Percentiles rank a stretch among this genome's conserved stretches.
Evolutionary conservation across 1,284 basidiomycete genomes (phyloP).

Genomic region (Leccinum subrobustum): DNA sequence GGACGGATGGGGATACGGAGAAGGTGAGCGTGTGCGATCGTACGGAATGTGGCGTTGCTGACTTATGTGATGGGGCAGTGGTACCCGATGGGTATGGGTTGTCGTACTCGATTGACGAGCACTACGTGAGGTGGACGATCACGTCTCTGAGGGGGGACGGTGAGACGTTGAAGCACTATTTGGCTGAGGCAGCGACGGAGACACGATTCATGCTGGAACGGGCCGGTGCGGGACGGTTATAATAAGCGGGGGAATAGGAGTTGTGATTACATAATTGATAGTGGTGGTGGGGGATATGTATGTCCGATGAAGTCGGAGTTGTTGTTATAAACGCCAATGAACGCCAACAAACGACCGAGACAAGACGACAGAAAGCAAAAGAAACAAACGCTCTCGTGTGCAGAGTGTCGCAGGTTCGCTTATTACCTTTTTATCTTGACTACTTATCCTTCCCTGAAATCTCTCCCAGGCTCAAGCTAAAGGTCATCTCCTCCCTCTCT

Average conservation of each 20-base stretch:
- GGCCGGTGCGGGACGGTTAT: conserved; percentile 40
- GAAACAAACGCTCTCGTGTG: conserved; percentile 52
- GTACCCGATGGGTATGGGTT: conserved; percentile 93
- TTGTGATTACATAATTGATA: conserved; percentile 28
- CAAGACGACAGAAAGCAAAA: conserved; percentile 28
- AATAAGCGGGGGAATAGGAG: conserved; percentile 7
- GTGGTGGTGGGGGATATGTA: conserved; percentile 9
- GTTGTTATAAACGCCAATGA: conserved; percentile 19
- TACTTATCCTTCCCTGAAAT: background rate
- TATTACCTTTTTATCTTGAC: background rate
- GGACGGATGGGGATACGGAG: conserved; percentile 97
- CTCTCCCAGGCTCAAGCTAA: conserved; percentile 45
- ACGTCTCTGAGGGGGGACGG: conserved; percentile 75
- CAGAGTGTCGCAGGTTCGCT: conserved; percentile 56
- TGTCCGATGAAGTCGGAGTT: conserved; percentile 35
- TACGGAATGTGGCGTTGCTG: background rate
- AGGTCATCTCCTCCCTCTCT: conserved; percentile 31
- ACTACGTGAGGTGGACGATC: conserved; percentile 91
- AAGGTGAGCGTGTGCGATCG: conserved; percentile 56
- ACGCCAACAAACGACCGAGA: conserved; percentile 30
- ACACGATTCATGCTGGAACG: conserved; percentile 73
- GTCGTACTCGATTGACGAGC: conserved; percentile 88
- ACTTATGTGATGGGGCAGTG: conserved; percentile 41
- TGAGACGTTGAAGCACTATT: conserved; percentile 65
- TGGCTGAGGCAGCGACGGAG: conserved; percentile 81